Conservation (phyloP, 1,139 yeast species). For the Candida sp. region DNA sequence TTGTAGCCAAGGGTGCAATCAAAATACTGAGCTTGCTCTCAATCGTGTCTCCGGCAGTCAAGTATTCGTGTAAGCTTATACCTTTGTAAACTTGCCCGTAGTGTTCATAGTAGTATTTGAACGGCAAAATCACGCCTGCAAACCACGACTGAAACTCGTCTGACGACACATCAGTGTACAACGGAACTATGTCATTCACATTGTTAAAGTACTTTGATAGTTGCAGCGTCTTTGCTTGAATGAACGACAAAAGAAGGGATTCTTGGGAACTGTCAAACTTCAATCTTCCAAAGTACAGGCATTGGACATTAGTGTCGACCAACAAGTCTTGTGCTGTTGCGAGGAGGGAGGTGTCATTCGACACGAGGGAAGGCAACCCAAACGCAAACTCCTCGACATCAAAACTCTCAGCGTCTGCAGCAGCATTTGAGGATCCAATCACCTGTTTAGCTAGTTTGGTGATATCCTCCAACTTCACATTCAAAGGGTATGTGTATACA, state of each 20-base stretch:
- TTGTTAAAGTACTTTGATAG: slow-evolving; percentile 24
- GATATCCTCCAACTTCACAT: slow-evolving; percentile 10
- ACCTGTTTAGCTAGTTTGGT: slow-evolving; percentile 13
- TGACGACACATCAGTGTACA: slow-evolving; percentile 20
- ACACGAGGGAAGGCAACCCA: slow-evolving; percentile 11
- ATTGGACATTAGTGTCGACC: slow-evolving; percentile 11
- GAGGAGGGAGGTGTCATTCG: slow-evolving; percentile 9
- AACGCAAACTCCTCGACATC: slow-evolving; percentile 26
- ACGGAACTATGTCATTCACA: slow-evolving; percentile 17
- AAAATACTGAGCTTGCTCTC: slow-evolving; percentile 24
- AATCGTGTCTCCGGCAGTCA: slow-evolving; percentile 21
- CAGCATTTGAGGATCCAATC: slow-evolving; percentile 8
- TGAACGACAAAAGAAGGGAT: slow-evolving; percentile 22
- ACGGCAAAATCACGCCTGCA: slow-evolving; percentile 32
- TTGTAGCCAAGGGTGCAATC: slow-evolving; percentile 25
- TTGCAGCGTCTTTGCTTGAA: slow-evolving; percentile 26
- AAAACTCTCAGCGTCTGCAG: slow-evolving; percentile 15
- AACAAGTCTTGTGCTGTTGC: slow-evolving; percentile 23
- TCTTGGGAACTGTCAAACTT: neutral
- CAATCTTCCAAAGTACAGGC: slow-evolving; percentile 6
- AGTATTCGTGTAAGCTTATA: slow-evolving; percentile 18
- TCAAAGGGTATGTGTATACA: slow-evolving; percentile 18
- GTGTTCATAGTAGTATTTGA: slow-evolving; percentile 31
- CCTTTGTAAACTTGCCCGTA: slow-evolving; percentile 22
- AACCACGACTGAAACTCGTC: slow-evolving; percentile 31